Conservation (phyloP, 768 basidiomycete species). For the Mycena alexandri region DNA sequence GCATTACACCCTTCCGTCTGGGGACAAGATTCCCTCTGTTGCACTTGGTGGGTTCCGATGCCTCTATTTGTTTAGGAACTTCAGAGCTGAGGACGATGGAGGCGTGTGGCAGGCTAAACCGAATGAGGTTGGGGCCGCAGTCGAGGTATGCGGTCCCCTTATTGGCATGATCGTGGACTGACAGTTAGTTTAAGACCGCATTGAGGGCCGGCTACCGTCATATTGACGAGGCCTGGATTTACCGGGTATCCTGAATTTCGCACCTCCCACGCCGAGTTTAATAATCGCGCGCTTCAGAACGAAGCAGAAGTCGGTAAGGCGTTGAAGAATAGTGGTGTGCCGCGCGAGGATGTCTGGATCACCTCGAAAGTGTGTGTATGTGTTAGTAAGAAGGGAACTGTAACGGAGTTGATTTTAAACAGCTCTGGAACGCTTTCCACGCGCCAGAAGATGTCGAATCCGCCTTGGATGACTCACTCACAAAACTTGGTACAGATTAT, state of each 20-base stretch:
- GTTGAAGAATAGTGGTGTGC: constrained; percentile 67
- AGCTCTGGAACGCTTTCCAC: constrained; percentile 87
- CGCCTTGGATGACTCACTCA: constrained; percentile 74
- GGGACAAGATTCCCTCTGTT: constrained; percentile 75
- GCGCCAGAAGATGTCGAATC: constrained; percentile 78
- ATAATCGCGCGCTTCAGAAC: too few species aligned
- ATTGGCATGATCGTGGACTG: too few species aligned
- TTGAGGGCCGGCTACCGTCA: constrained; percentile 75
- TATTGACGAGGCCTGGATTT: constrained; percentile 84
- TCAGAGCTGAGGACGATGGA: too few species aligned
- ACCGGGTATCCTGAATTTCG: too few species aligned
- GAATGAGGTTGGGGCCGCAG: too few species aligned
- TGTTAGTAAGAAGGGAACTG: neutral
- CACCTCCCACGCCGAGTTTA: too few species aligned
- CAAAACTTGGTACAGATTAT: constrained; percentile 73
- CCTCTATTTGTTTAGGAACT: too few species aligned
- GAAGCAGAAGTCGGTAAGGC: constrained; percentile 67
- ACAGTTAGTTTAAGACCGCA: constrained; percentile 56
- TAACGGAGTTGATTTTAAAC: neutral
- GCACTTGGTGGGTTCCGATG: constrained; percentile 63
- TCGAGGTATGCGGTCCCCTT: too few species aligned
- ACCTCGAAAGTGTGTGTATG: constrained; percentile 64
- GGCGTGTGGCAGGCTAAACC: too few species aligned
- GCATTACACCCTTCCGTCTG: constrained; percentile 73
- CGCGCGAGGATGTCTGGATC: constrained; percentile 75